phyloP scores from a whole-genome alignment of 1,284 basidiomycete species.

The Trametes hirsuta region DNA sequence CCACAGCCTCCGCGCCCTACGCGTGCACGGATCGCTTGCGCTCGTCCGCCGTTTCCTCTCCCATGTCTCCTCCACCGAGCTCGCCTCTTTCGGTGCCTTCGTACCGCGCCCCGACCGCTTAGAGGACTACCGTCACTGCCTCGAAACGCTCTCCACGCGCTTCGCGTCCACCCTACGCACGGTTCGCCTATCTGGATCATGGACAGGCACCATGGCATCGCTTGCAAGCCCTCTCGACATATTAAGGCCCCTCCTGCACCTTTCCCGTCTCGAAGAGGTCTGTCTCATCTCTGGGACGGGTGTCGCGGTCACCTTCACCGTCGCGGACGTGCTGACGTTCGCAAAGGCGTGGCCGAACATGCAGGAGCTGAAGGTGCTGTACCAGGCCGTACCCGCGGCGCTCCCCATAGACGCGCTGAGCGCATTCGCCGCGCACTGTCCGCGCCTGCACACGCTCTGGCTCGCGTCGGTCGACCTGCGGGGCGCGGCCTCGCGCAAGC shows the following conservation, averaged over 20 bases:
- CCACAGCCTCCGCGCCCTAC: constrained; percentile 10
- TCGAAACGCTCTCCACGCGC: constrained; percentile 5
- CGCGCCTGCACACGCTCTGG: constrained; percentile 11
- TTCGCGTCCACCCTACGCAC: constrained; percentile 10
- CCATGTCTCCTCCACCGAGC: constrained; percentile 10
- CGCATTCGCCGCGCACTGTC: constrained; percentile 12
- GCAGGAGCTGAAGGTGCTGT: constrained; percentile 11
- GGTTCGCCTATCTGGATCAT: constrained; percentile 15
- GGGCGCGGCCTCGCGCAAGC: background rate
- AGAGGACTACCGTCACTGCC: constrained; percentile 10
- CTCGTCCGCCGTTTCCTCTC: constrained; percentile 14
- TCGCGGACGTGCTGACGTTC: constrained; percentile 1
- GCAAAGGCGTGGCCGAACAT: constrained; percentile 15
- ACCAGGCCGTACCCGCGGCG: constrained; percentile 6
- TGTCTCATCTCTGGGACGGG: constrained; percentile 11
- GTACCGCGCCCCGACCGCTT: constrained; percentile 12
- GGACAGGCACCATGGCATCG: constrained; percentile 11
- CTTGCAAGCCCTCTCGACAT: constrained; percentile 10
- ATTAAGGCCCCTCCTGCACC: constrained; percentile 10
- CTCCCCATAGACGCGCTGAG: constrained; percentile 14
- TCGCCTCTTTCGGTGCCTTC: constrained; percentile 12
- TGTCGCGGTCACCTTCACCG: constrained; percentile 8
- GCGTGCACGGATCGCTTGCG: constrained; percentile 15
- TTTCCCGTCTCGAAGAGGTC: constrained; percentile 15
- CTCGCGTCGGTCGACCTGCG: constrained; percentile 16